These are phyloP conservation scores for Dalbergia oliveri DNA, from an alignment of 306 rosid species.

Conservation along the genomic window DNA sequence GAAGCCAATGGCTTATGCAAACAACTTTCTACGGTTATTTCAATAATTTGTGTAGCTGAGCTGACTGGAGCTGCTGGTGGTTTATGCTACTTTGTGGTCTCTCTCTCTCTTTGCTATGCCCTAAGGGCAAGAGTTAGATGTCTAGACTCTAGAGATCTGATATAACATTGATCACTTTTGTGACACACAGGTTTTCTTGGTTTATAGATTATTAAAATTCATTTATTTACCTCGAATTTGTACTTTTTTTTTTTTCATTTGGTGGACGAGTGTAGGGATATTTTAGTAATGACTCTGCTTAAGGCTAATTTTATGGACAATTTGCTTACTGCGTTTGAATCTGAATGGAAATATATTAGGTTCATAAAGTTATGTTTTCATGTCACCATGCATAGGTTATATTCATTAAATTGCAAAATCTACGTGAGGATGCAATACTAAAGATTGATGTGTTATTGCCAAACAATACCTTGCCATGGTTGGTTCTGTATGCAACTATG, in stretches of 20 bases:
- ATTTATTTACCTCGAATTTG: constrained; percentile 36
- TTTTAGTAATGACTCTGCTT: background rate
- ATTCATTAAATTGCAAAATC: too few relatives aligned
- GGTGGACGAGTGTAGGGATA: constrained; percentile 47
- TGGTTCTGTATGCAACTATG: too few relatives aligned
- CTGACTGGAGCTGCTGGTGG: constrained; percentile 48
- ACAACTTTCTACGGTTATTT: constrained; percentile 87
- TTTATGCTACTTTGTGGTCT: constrained; percentile 31
- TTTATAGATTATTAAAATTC: constrained; percentile 44
- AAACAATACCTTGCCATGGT: too few relatives aligned
- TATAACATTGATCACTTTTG: constrained; percentile 41
- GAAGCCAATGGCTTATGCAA: constrained; percentile 99
- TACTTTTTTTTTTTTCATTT: constrained; percentile 21
- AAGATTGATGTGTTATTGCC: too few relatives aligned
- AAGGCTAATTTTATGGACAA: background rate
- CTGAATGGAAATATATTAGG: background rate
- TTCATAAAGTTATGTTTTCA: too few relatives aligned
- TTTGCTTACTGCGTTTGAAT: background rate
- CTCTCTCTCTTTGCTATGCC: too few relatives aligned
- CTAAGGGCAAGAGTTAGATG: constrained; percentile 41
- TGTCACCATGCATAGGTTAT: too few relatives aligned
- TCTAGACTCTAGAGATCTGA: constrained; percentile 18
- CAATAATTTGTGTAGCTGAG: constrained; percentile 45
- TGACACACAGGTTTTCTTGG: constrained; percentile 45
- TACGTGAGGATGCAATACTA: too few relatives aligned